A percentile compares a stretch with the other conserved stretches of the same genome.
Evolutionary conservation across 225 moss, liverwort and hornwort genomes (phyloP).

Genomic region (Climacium dendroides): DNA sequence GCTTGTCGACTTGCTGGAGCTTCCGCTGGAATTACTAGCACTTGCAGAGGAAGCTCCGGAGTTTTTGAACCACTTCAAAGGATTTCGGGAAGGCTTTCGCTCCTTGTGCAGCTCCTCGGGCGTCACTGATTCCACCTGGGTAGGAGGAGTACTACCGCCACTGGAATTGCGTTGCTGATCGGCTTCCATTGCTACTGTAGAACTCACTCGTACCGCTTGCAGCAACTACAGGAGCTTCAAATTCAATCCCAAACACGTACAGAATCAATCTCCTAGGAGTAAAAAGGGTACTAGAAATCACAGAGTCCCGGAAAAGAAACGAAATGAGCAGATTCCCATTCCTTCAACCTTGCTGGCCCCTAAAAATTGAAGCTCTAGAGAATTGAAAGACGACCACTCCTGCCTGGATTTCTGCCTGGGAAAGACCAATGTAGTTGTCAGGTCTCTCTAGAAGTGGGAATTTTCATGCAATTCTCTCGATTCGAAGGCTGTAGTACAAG

Average conservation of each 20-base stretch:
- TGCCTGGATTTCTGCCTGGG: background rate
- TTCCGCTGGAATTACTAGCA: background rate
- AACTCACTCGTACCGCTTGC: background rate
- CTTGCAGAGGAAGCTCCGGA: background rate
- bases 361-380: background rate
- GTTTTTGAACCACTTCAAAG: conserved; percentile 2
- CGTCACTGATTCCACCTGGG: background rate
- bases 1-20: background rate
- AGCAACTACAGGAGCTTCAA: background rate
- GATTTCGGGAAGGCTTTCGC: background rate
- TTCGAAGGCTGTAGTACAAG: background rate
- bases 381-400: background rate
- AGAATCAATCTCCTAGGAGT: background rate
- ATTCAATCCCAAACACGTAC: background rate
- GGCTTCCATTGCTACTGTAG: background rate
- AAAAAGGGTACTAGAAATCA: background rate
- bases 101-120: conserved; percentile 11
- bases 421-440: background rate
- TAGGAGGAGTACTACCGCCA: background rate
- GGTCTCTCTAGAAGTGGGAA: background rate
- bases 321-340: background rate
- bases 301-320: background rate
- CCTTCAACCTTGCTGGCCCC: background rate
- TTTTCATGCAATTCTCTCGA: background rate
- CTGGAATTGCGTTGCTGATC: background rate